These are phyloP conservation scores for Triticum monococcum DNA, from an alignment of 176 grass and related monocot genomes.

Conservation along the genomic window DNA sequence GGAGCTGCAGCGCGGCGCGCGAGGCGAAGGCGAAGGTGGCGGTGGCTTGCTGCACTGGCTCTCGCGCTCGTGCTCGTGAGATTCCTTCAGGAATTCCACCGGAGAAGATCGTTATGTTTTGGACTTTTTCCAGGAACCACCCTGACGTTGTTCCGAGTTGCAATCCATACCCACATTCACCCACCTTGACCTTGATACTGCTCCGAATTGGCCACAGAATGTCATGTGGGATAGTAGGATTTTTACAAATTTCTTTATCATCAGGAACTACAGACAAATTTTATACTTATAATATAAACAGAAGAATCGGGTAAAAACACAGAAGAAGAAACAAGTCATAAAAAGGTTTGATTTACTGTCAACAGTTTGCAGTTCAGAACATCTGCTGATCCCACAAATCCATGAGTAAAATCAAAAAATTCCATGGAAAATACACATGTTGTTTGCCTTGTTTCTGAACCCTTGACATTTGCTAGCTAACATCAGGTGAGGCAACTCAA, in stretches of 20 bases:
- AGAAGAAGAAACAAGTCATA: neutral
- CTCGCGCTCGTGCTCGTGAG: neutral
- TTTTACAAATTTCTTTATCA: neutral
- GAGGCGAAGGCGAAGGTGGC: neutral
- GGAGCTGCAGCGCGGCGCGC: neutral
- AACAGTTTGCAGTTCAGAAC: neutral
- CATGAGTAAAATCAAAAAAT: neutral
- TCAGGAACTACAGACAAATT: neutral
- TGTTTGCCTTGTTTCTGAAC: neutral
- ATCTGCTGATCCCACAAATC: neutral
- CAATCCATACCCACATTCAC: neutral
- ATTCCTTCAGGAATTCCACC: constrained; percentile 17
- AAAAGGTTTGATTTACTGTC: neutral
- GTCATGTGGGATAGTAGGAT: no score
- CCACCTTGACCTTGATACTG: neutral
- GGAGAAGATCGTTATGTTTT: neutral
- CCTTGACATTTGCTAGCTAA: neutral
- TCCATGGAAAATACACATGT: neutral
- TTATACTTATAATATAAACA: neutral
- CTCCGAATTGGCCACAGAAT: neutral
- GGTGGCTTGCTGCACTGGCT: neutral
- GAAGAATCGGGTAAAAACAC: no score
- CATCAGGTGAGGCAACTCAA: neutral
- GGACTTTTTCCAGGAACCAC: neutral
- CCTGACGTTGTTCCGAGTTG: neutral